Evolutionary conservation across 768 basidiomycete species (phyloP), one percentile per base, ranked within the genome.

Genomic region (Podaxis sp.): DNA sequence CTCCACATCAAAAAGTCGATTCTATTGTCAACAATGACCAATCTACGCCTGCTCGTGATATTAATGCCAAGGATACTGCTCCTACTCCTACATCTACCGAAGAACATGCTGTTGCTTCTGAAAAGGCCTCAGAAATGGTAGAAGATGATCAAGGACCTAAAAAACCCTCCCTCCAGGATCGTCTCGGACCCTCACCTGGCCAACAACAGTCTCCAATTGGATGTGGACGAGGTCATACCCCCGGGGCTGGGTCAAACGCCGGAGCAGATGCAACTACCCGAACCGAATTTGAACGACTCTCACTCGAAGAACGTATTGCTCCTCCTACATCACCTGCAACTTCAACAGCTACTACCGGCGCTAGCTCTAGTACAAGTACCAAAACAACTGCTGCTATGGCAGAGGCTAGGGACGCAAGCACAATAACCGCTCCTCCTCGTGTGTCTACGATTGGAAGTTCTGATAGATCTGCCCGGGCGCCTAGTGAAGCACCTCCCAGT

Each of bases 111-210:
- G 28, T 12, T 22, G 17, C 48, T 28, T 13, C 49, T 51, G 49
- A 50, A 12, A 60, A 44, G 33, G 4, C 59, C 15, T 50, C 48
- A 33, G 37, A 51, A 40, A 15, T 4, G 12, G 11, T 28, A 53
- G 59, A 13, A 60, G 59, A 60, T 53, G 50, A 53, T 30, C 17
- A 40, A 52, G 37, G 11, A 40, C 22, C 37, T 4, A 44, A 40
- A 46, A 22, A 51, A 28, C 51, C 59, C 1, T 60, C 59, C 26
- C 59, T 60, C 30, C 59, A 60, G 24, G 59, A 60, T 40, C 59
- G 59, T 30, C 52, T 60, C 2, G 51, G 59, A 49, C 57, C 57
- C n/a, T 48, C 41, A 36, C 46, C 46, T 48, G 48, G 57, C 12
- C 57, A 58, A 58, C 57, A 36, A 41, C 55, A 56, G 12, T n/a